Base-by-base conservation (phyloP, 148 eudicot genomes). In the Cornus florida region DNA sequence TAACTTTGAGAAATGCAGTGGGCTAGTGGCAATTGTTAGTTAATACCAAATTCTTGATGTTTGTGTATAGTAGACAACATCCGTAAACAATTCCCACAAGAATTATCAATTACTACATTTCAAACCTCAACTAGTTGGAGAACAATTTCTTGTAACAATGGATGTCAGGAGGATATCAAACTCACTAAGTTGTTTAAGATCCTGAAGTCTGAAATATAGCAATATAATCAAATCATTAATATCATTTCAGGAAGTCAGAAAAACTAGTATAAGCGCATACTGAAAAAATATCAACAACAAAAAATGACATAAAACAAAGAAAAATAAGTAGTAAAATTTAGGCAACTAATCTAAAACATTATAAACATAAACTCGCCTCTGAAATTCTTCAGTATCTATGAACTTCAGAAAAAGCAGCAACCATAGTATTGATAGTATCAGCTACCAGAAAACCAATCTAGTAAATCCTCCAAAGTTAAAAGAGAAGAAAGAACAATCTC, bases 121-220 rank as follows among this genome's bases (percentile, higher is more conserved):
- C 22, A 20, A 62, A 62, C 66, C 19, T 62, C 23, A n/a, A 28
- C 28, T 28, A 1, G 28, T 35, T 23, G 19, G 73, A 32, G n/a
- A 70, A 69, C 23, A 7, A 35, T 31, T 7, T n/a, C n/a, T n/a
- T 28, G 28, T 28, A 28, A 28, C 28, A 28, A 28, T 28, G 28
- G 10, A 48, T 48, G 11, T 48, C 53, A 48, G 53, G 53, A 48
- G 53, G 53, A 3, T 53, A 53, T 11, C 59, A 72, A 48, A 75
- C 96, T 92, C 73, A 93, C 99, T 97, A 43, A 96, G 94, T 85
- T 96, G 98, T 82, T 96, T 96, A 74, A 96, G 95, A 78, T 96
- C 99, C 73, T 95, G 98, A 81, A 96, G 90, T 86, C 99, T 96
- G 95, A 76, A 86, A 77, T 79, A 14, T 13, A 23, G 46, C 17